phyloP scores from a whole-genome alignment of 768 basidiomycete species.

The button mushroom (Agaricus bisporus) region DNA sequence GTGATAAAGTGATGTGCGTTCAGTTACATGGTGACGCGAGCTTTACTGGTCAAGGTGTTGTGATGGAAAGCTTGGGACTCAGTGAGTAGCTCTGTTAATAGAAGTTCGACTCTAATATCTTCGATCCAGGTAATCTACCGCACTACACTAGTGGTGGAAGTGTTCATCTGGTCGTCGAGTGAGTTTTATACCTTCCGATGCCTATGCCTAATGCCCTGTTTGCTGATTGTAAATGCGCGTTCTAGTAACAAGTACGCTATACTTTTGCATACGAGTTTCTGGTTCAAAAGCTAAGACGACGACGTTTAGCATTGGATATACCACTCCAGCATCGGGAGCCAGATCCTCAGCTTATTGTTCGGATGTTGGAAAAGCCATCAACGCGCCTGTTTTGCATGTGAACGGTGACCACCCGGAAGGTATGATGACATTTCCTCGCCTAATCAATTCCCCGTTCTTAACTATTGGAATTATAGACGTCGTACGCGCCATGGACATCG shows the following conservation, averaged over 20 bases:
- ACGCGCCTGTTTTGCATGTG: slow-evolving; percentile 83
- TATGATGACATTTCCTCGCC: slow-evolving; percentile 14
- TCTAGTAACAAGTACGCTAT: slow-evolving; percentile 51
- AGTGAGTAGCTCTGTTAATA: slow-evolving; percentile 38
- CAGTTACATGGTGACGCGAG: slow-evolving; percentile 91
- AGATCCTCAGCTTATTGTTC: slow-evolving; percentile 87
- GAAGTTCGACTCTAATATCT: neutral
- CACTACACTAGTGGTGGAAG: slow-evolving; percentile 91
- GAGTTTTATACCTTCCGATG: slow-evolving; percentile 21
- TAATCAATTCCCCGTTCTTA: neutral
- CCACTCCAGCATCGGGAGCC: slow-evolving; percentile 79
- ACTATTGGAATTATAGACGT: slow-evolving; percentile 49
- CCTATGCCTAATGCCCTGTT: neutral
- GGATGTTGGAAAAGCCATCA: slow-evolving; percentile 86
- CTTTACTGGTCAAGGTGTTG: slow-evolving; percentile 85
- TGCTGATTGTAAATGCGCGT: neutral
- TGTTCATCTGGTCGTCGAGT: slow-evolving; percentile 90
- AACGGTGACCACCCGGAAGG: slow-evolving; percentile 92
- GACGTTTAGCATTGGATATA: slow-evolving; percentile 76
- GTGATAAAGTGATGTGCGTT: slow-evolving; percentile 79
- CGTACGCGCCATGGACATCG: slow-evolving; percentile 77
- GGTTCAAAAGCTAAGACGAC: slow-evolving; percentile 1
- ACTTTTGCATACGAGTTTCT: neutral
- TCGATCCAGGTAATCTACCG: slow-evolving; percentile 64
- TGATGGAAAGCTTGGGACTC: slow-evolving; percentile 83